Percentiles rank a stretch among this genome's conserved stretches.
Evolutionary conservation across 148 eudicot genomes (phyloP).

Genomic region (Camellia sinensis): DNA sequence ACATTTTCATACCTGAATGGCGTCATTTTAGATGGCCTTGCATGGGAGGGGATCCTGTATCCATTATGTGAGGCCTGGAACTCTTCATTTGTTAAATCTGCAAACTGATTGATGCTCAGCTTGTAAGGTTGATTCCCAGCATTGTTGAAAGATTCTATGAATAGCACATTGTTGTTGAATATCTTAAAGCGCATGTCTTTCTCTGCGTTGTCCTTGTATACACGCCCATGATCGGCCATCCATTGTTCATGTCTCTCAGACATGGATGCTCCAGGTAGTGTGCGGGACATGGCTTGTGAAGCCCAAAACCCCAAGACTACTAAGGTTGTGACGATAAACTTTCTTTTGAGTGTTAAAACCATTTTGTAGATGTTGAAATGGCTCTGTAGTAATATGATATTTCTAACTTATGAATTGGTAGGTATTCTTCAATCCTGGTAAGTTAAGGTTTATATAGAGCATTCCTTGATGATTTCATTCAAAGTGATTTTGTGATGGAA

Average conservation of each 20-base stretch:
- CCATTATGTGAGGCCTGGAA: conserved; percentile 25
- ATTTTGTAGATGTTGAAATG: neutral
- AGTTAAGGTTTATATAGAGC: neutral
- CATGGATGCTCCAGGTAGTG: conserved; percentile 17
- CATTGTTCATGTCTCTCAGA: conserved; percentile 25
- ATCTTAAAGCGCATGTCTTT: conserved; percentile 28
- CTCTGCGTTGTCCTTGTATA: conserved; percentile 26
- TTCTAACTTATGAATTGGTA: neutral
- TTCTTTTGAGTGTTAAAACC: conserved; percentile 8
- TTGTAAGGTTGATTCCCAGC: conserved; percentile 24
- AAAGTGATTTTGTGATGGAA: no score
- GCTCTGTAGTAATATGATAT: neutral
- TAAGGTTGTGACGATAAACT: conserved; percentile 10
- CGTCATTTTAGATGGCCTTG: neutral
- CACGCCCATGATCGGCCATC: conserved; percentile 26
- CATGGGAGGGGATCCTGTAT: conserved; percentile 12
- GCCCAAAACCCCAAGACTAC: conserved; percentile 25
- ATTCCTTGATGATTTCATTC: no score
- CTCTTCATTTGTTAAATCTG: conserved; percentile 34
- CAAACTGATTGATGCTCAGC: conserved; percentile 28
- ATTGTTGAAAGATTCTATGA: conserved; percentile 21
- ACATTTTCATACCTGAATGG: neutral
- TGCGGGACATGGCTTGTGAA: conserved; percentile 15
- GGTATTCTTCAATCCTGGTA: neutral
- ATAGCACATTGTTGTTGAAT: conserved; percentile 27